These are phyloP conservation scores for Termitomyces sp. DNA, from an alignment of 768 basidiomycete species.

Conservation along the genomic window DNA sequence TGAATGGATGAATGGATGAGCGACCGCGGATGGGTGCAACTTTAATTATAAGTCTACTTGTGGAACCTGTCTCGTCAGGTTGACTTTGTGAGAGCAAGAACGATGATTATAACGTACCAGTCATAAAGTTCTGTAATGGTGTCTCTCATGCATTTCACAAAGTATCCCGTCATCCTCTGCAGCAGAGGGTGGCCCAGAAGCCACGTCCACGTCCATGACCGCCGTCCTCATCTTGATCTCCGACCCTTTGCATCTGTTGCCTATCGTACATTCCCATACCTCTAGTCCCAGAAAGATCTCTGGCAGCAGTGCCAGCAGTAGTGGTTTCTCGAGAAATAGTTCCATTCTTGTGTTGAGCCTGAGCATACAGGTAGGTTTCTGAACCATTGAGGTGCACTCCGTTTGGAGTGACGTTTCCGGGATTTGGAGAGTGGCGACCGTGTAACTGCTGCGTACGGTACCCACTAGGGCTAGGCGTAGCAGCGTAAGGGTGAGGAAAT, in stretches of 20 bases:
- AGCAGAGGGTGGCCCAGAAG: slow-evolving; percentile 64
- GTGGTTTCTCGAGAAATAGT: slow-evolving; percentile 50
- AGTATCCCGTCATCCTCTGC: slow-evolving; percentile 43
- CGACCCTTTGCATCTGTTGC: slow-evolving; percentile 54
- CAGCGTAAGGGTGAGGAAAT: slow-evolving; percentile 69
- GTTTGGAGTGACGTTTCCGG: slow-evolving; percentile 34
- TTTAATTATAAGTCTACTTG: slow-evolving; percentile 10
- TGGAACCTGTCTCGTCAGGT: neutral
- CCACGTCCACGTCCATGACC: slow-evolving; percentile 57
- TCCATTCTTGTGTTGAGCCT: slow-evolving; percentile 42
- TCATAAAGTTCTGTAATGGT: slow-evolving; percentile 17
- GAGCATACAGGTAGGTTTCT: slow-evolving; percentile 67
- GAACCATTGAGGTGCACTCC: slow-evolving; percentile 47
- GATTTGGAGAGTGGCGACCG: slow-evolving; percentile 51
- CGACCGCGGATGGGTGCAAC: slow-evolving; percentile 1
- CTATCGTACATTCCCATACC: slow-evolving; percentile 64
- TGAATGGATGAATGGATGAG: slow-evolving; percentile 9
- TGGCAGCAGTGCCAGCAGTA: slow-evolving; percentile 32
- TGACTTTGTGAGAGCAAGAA: neutral
- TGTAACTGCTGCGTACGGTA: slow-evolving; percentile 47
- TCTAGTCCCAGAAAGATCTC: slow-evolving; percentile 29
- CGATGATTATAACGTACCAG: slow-evolving; percentile 5
- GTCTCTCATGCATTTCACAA: slow-evolving; percentile 23
- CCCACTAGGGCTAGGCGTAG: slow-evolving; percentile 50
- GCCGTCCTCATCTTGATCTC: slow-evolving; percentile 61